Evolutionary conservation across 495 filamentous ascomycete genomes (phyloP), one percentile per base, ranked within the genome.

Genomic region (Penicillium waksmanii): DNA sequence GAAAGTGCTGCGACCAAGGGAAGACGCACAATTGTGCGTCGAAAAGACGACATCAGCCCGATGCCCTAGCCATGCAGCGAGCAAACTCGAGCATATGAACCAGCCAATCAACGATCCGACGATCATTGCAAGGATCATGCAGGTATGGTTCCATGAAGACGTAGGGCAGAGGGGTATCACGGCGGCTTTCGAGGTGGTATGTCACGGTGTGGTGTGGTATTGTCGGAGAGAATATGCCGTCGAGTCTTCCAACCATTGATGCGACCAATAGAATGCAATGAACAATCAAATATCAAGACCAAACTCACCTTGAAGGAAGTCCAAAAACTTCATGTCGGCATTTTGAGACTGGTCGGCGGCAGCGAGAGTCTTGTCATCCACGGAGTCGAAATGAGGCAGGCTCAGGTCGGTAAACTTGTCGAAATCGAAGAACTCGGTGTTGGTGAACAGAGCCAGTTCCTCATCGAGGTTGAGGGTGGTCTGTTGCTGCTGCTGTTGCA

Each of bases 361-460:
- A 19, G 64, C 66, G 43, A 67, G 62, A 51, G 56, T 60, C 49
- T 69, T 70, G 13, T 73, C 71, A 18, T 78, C 72, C 38, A 71
- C 63, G 0, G 66, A 53, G 23, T 76, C 69, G 57, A 76, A 81
- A 5, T 66, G 49, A 27, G 78, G 77, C 47, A 79, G 61, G 46
- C 66, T 64, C 50, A 79, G 65, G 53, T 78, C 75, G 46, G 75
- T 75, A 33, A 81, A 78, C 48, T 82, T 72, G 68, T 97, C 94
- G 70, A 92, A 93, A 73, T 97, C 93, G 73, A 91, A 91, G 81
- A 97, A 98, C 57, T 95, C 88, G 50, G 91, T 85, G 74, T 97
- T 97, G 58, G 92, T 96, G 82, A 97, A 96, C 63, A 96, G 80
- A 31, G 89, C 90, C 47, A 98, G 82, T 49, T 95, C 92, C 53